Evolutionary conservation across 2,329 filamentous ascomycete genomes (phyloP), one percentile per base, ranked within the genome.

Genomic region (Clathrospora elynae): DNA sequence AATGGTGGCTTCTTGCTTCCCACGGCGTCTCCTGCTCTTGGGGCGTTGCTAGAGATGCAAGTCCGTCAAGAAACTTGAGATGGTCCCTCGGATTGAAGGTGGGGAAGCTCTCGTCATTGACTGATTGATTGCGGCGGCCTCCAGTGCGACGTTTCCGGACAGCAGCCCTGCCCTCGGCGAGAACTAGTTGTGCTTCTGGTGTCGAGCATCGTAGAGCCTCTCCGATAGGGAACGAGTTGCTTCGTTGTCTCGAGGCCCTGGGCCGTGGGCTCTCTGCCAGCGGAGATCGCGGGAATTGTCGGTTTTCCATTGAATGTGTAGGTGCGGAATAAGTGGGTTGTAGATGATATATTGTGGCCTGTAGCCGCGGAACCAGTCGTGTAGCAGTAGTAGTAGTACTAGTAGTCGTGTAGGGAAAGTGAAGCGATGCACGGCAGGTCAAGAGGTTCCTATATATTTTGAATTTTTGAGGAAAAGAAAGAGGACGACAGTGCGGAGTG

Each of bases 201-300:
- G 65, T 68, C 6, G 67, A 67, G 42, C 65, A 68, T 31, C 66
- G 65, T 26, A 70, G 20, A 19, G 60, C 64, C 24, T 69, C 64
- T 7, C 64, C 49, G 19, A 69, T 61, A 7, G 67, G 66, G 9
- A 68, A 47, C 2, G 67, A 70, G 35, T 68, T 69, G 48, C 66
- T 70, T 49, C 67, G 50, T 19, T 68, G 53, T 38, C 67, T 58
- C n/a, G 59, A 36, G 4, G 54, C 49, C 33, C 29, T 48, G 16
- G 59, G 59, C 19, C 65, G 58, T 8, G 52, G 50, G 43, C 55
- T 60, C 13, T 42, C 23, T 9, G 45, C n/a, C 36, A 46, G 50
- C 6, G 47, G 29, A n/a, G 44, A 46, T 12, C 55, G 55, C 6
- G 58, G 52, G 12, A 61, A 59, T 31, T 58, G 59, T 49, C 55